Base-by-base conservation (phyloP, 1,284 basidiomycete genomes). In the Boletus semigastroideus region DNA sequence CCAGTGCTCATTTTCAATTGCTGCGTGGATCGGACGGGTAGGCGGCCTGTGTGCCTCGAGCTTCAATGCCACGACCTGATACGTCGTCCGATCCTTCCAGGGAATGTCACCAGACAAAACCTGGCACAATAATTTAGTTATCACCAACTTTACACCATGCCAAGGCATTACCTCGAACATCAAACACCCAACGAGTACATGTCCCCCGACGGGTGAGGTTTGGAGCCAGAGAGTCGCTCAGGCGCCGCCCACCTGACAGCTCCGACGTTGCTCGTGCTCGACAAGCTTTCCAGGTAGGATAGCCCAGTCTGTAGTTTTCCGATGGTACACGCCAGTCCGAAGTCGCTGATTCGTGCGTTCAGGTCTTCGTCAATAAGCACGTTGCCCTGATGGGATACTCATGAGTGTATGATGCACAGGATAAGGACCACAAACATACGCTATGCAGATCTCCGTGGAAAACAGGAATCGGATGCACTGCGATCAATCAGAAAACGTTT, bases 91-190 rank as follows among this genome's bases (percentile, higher is more conserved):
- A n/a, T 41, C 55, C 12, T 45, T 55, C 56, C 55, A 56, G 0
- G 55, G 56, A 2, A 58, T 36, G 2, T 58, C 58, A 4, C 56
- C 57, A 0, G 12, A 59, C 1, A 58, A 8, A 5, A 49, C 30
- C 56, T 58, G 11, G 4, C 0, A 3, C 9, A 9, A 22, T 44
- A 25, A 0, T 16, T 48, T 16, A 57, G 31, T 17, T 33, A 25
- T n/a, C 2, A 52, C 10, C 25, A 25, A 25, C 25, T 25, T 25
- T 25, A 25, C 25, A 37, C 5, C 5, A 31, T 3, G 30, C 1
- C 5, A 16, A 13, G 28, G 25, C 13, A 3, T 12, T 38, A 51
- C 48, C 40, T 51, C 40, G 12, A 52, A 52, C 39, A 51, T 52
- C 8, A 52, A 16, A 11, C 51, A 52, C 1, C 49, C 40, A 48